Evolutionary conservation across 2,329 filamentous ascomycete species (phyloP), one percentile per base, ranked within the genome.

Genomic region (Claviceps humidiphila): DNA sequence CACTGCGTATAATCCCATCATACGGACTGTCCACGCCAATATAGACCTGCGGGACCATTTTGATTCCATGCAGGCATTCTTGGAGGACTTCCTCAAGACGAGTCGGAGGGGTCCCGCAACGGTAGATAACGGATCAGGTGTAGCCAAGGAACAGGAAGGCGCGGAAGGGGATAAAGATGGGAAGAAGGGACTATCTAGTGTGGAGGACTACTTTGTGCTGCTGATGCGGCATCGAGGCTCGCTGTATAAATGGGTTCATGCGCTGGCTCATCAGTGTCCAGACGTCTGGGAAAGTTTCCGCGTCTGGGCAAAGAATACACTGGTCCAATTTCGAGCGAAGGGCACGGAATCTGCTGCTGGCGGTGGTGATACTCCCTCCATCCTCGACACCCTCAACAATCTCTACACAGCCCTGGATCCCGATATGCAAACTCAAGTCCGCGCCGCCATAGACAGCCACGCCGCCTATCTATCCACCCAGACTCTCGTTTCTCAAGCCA

Each of bases 31-130:
- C 6, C 87, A 91, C 63, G 77, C 85, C 51, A 77, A 78, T 2
- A 76, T 89, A 24, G 84, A 90, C 60, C 73, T 91, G 5, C 80
- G 79, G 38, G 81, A 81, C 41, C 85, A 87, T 20, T 66, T 91
- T 6, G 74, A 75, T 40, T 81, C 87, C 39, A 71, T 78, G 1
- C 81, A 90, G 62, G 71, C 69, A 9, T 89, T 93, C 60, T 63
- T 90, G 22, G 76, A 78, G 5, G 86, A 89, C 56, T 76, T 90
- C 53, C 79, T 93, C 63, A 79, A 80, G 55, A 70, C 73, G 3
- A 73, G 71, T 59, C 75, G 74, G 57, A 34, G 30, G 9, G 30
- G 9, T 34, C 30, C 30, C 30, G 30, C 30, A 34, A 11, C 4
- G 9, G 30, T 3, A 34, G 30, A 34, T 4, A 34, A 34, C n/a